Evolutionary conservation across 2,329 filamentous ascomycete species (phyloP).

Genomic region (Sporothrix variecibatus): DNA sequence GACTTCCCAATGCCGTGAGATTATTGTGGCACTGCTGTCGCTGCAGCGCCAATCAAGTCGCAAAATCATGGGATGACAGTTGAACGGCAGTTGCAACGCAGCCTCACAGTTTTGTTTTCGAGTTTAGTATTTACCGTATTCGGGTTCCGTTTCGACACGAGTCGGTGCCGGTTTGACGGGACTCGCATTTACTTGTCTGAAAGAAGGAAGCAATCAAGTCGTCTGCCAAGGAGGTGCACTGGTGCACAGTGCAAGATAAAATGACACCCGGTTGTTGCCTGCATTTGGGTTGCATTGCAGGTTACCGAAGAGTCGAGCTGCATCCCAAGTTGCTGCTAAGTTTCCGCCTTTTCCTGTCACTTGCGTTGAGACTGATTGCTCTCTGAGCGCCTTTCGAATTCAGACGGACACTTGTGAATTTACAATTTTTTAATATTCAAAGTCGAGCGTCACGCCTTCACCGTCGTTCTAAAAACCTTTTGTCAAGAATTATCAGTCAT

Average conservation of each 20-base stretch:
- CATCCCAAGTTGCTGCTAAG: background rate
- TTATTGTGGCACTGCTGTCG: background rate
- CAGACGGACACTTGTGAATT: no score
- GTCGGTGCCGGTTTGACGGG: no score
- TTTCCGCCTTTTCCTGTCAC: background rate
- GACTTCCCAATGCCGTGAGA: background rate
- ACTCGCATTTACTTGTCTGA: background rate
- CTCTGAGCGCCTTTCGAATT: no score
- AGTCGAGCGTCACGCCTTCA: no score
- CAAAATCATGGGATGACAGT: background rate
- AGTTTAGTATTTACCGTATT: background rate
- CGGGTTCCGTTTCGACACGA: background rate
- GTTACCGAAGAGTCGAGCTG: background rate
- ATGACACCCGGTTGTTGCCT: background rate
- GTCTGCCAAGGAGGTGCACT: background rate
- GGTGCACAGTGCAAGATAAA: background rate
- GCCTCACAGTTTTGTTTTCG: background rate
- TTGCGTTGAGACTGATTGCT: background rate
- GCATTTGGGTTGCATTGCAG: conserved; percentile 5
- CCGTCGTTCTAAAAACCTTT: background rate
- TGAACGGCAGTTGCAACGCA: background rate
- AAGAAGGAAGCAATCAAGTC: background rate
- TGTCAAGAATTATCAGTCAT: background rate
- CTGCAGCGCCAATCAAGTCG: background rate
- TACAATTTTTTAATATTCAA: no score